Conservation (phyloP, 2,329 filamentous ascomycete species). For the Ilyonectria mors-panacis region DNA sequence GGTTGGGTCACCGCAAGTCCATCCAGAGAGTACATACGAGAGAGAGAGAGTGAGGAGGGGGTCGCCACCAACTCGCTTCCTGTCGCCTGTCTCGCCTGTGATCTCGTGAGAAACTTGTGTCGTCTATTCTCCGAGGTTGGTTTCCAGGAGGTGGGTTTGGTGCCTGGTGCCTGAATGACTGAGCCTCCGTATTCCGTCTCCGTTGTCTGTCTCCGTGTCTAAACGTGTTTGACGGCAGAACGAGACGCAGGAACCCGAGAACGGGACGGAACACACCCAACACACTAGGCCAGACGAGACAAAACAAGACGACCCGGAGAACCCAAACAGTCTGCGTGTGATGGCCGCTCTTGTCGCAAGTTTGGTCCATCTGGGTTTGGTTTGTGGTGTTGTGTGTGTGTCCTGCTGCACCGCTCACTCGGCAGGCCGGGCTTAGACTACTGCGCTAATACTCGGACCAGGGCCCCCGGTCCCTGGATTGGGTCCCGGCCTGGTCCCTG, state of each 20-base stretch:
- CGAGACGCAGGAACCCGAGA: background rate
- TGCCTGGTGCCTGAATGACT: background rate
- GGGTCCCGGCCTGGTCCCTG: constrained; percentile 30
- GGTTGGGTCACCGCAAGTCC: constrained; percentile 21
- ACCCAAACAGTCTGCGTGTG: constrained; percentile 30
- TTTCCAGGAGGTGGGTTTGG: background rate
- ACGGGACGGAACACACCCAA: constrained; percentile 2
- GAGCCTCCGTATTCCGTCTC: background rate
- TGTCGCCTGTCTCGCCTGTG: constrained; percentile 16
- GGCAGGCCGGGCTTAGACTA: constrained; percentile 28
- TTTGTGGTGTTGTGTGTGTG: constrained; percentile 12
- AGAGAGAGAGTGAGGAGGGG: background rate
- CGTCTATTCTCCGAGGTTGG: constrained; percentile 5
- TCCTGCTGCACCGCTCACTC: background rate
- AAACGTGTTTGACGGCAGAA: background rate
- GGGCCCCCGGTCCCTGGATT: background rate
- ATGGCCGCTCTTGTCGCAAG: constrained; percentile 29
- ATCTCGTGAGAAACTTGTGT: constrained; percentile 26
- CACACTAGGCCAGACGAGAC: constrained; percentile 14
- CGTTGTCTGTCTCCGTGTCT: background rate
- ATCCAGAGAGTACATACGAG: background rate
- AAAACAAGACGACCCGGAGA: constrained; percentile 13
- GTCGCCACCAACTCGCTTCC: constrained; percentile 7
- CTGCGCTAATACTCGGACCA: background rate
- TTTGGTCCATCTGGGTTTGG: constrained; percentile 28